These are phyloP conservation scores for Xylariaceae sp. DNA, from an alignment of 2,329 filamentous ascomycete genomes.

Conservation along the genomic window DNA sequence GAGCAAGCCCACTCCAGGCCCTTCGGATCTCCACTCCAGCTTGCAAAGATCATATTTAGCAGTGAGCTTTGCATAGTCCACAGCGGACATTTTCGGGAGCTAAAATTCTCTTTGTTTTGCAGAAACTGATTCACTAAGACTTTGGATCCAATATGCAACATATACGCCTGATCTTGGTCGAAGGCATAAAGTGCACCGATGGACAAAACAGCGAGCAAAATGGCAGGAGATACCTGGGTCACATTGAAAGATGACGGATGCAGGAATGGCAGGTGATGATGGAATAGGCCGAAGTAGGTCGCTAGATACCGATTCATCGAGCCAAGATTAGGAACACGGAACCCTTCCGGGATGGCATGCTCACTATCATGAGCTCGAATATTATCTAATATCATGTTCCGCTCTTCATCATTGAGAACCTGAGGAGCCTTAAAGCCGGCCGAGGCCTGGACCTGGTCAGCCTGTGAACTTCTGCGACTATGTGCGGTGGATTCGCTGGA, in stretches of 20 bases:
- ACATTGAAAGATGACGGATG: conserved; percentile 91
- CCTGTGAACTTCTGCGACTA: conserved; percentile 63
- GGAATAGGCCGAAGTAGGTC: conserved; percentile 96
- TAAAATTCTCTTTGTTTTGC: conserved; percentile 98
- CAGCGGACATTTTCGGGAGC: conserved; percentile 93
- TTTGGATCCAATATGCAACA: conserved; percentile 97
- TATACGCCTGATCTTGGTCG: conserved; percentile 95
- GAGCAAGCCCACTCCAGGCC: conserved; percentile 98
- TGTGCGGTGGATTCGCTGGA: conserved; percentile 15
- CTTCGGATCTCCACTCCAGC: conserved; percentile 98
- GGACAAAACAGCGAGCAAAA: conserved; percentile 88
- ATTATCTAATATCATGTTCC: conserved; percentile 83
- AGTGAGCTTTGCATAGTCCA: conserved; percentile 99
- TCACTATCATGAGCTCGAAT: conserved; percentile 83
- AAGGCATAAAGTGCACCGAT: conserved; percentile 97
- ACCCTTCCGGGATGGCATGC: conserved; percentile 83
- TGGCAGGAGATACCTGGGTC: conserved; percentile 77
- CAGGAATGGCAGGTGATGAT: conserved; percentile 94
- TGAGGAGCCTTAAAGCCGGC: conserved; percentile 77
- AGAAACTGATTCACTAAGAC: conserved; percentile 96
- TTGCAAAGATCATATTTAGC: conserved; percentile 98
- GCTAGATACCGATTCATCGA: conserved; percentile 91
- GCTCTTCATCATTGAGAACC: conserved; percentile 82
- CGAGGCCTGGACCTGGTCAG: conserved; percentile 74
- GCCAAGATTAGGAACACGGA: conserved; percentile 81